Evolutionary conservation across 2,329 filamentous ascomycete species (phyloP), one percentile per base, ranked within the genome.

Genomic region (Penicillium vulpinum): DNA sequence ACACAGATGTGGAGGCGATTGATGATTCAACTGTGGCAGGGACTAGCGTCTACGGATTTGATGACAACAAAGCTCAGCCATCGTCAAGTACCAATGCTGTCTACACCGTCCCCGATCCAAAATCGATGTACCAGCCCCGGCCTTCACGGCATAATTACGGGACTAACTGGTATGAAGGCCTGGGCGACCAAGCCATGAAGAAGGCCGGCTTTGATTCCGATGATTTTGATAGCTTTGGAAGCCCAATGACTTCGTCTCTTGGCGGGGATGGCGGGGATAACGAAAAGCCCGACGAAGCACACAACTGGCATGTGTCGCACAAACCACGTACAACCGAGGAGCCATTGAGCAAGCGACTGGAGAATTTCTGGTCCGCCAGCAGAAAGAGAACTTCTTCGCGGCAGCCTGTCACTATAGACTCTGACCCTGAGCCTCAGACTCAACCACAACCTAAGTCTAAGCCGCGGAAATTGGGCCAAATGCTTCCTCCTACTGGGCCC

Each of bases 1-100:
- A 78, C 58, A 78, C 75, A 5, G 75, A 78, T 59, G 73, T 77
- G 9, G 75, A 78, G 56, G 75, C 70, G 11, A 64, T 77, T 10
- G 75, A 78, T 65, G 75, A 78, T 59, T 77, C 75, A 4, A 77
- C 75, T 7, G 70, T 76, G 63, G 71, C 69, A 2, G 71, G 65
- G 21, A 73, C 70, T 22, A 77, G 78, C 66, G 57, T 79, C 54
- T 59, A 75, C 51, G 71, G 67, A 29, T 63, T 61, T 52, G 72
- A 75, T 39, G 71, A 73, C 48, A 57, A 57, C 47, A 65, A 69
- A 28, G 61, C 65, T 33, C 67, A 67, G 47, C 55, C 60, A 43
- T 56, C 63, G 18, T 61, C 60, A 18, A 62, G 61, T 38, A 51
- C 41, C 7, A 63, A 62, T 51, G 55, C 56, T 46, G 65, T 61